phyloP scores from a whole-genome alignment of 371 early-diverging fungal species.

The Mycotypha africana region DNA sequence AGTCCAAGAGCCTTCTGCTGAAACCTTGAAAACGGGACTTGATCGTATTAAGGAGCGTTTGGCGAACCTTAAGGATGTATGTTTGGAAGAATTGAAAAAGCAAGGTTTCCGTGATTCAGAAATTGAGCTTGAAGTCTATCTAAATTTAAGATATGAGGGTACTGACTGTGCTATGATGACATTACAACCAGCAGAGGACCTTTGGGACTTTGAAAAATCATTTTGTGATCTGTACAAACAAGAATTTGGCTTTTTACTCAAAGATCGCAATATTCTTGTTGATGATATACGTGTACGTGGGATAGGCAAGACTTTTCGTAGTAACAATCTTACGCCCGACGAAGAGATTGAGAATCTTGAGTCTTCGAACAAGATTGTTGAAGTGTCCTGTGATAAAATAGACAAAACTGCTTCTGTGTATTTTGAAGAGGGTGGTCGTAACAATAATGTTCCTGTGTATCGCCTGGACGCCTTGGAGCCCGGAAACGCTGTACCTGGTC shows the following conservation, averaged over 20 bases:
- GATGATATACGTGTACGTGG: conserved; percentile 93
- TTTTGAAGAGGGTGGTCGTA: conserved; percentile 69
- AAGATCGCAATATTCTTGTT: conserved; percentile 75
- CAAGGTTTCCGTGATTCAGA: conserved; percentile 66
- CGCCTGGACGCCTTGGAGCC: conserved; percentile 52
- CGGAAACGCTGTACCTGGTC: conserved; percentile 75
- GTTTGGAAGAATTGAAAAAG: conserved; percentile 34
- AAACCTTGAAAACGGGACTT: conserved; percentile 26
- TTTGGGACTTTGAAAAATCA: conserved; percentile 54
- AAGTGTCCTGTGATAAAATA: conserved; percentile 11
- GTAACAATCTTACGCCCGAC: conserved; percentile 30
- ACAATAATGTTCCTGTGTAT: conserved; percentile 72
- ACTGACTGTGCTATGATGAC: conserved; percentile 96
- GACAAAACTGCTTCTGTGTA: conserved; percentile 57
- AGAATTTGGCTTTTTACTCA: conserved; percentile 91
- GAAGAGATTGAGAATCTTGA: conserved; percentile 37
- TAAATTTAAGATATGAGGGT: conserved; percentile 91
- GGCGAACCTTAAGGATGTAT: conserved; percentile 33
- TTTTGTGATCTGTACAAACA: conserved; percentile 73
- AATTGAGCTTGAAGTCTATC: conserved; percentile 62
- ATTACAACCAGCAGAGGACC: conserved; percentile 47
- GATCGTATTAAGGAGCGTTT: conserved; percentile 48
- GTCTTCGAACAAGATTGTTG: conserved; percentile 1
- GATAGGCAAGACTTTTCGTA: conserved; percentile 56
- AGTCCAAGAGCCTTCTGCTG: conserved; percentile 77